These are phyloP conservation scores for Macrolepiota fuliginosa DNA, from an alignment of 768 basidiomycete species.

Conservation along the genomic window DNA sequence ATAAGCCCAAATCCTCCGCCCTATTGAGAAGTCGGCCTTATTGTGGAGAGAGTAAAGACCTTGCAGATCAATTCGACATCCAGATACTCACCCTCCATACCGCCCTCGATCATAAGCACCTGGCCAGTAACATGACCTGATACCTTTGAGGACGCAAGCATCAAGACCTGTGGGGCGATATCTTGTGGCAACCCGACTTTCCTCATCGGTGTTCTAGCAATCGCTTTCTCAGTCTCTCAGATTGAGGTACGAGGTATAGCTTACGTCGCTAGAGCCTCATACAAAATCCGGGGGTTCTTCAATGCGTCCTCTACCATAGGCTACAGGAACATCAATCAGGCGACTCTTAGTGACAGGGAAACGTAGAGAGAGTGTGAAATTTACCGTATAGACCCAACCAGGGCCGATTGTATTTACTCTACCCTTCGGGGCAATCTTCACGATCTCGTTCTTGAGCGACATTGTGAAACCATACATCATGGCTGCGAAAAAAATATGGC, in stretches of 20 bases:
- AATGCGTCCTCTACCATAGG: conserved; percentile 60
- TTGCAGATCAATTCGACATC: conserved; percentile 1
- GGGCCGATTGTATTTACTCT: conserved; percentile 73
- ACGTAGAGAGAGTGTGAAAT: background rate
- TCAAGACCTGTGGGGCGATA: conserved; percentile 60
- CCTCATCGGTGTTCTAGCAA: conserved; percentile 60
- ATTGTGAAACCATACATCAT: conserved; percentile 73
- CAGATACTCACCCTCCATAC: conserved; percentile 63
- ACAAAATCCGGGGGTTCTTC: conserved; percentile 50
- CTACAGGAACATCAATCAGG: conserved; percentile 10
- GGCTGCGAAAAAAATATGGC: conserved; percentile 30
- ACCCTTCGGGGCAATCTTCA: conserved; percentile 66
- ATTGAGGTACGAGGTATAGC: conserved; percentile 17
- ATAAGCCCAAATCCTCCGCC: conserved; percentile 17
- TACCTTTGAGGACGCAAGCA: conserved; percentile 55
- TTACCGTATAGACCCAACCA: conserved; percentile 61
- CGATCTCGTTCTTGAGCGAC: conserved; percentile 78
- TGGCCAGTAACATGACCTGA: conserved; percentile 75
- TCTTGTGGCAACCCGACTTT: conserved; percentile 64
- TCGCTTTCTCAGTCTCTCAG: background rate
- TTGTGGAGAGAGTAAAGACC: background rate
- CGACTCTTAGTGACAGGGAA: background rate
- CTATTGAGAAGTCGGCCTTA: conserved; percentile 31
- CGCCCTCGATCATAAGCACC: conserved; percentile 69
- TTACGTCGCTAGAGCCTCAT: conserved; percentile 68